A percentile compares a stretch with the other conserved stretches of the same genome.
Evolutionary conservation across 1,139 yeast species (phyloP).

Genomic region (Starmera stellimalicola): DNA sequence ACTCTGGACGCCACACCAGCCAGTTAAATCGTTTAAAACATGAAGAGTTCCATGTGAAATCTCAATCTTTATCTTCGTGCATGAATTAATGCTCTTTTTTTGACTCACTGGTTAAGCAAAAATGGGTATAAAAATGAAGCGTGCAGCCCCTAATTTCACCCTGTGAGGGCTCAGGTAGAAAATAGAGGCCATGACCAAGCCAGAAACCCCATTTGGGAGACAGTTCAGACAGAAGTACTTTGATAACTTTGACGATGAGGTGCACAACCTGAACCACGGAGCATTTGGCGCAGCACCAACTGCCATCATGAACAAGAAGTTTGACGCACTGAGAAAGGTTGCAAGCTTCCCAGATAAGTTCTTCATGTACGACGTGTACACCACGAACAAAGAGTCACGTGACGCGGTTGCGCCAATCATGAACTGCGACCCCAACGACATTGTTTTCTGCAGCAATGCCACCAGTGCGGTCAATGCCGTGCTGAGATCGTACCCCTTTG

Average conservation of each 20-base stretch:
- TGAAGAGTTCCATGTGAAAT: too few species aligned
- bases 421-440: constrained; percentile 10
- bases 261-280: constrained; percentile 43
- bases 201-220: constrained; percentile 54
- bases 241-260: constrained; percentile 26
- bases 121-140: too few species aligned
- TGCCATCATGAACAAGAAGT: constrained; percentile 25
- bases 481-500: constrained; percentile 37
- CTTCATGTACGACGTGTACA: constrained; percentile 19
- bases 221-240: constrained; percentile 39
- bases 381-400: constrained; percentile 15
- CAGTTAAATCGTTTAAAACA: too few species aligned
- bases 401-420: constrained; percentile 1
- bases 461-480: constrained; percentile 52
- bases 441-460: constrained; percentile 37
- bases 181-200: too few species aligned
- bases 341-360: constrained; percentile 34
- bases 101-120: too few species aligned
- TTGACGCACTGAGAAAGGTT: constrained; percentile 22
- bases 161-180: too few species aligned
- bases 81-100: too few species aligned
- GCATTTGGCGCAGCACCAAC: constrained; percentile 43
- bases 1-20: too few species aligned
- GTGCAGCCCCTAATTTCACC: too few species aligned
- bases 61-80: too few species aligned